phyloP scores from a whole-genome alignment of 805 yeast species.

The Huiozyma sinensis region DNA sequence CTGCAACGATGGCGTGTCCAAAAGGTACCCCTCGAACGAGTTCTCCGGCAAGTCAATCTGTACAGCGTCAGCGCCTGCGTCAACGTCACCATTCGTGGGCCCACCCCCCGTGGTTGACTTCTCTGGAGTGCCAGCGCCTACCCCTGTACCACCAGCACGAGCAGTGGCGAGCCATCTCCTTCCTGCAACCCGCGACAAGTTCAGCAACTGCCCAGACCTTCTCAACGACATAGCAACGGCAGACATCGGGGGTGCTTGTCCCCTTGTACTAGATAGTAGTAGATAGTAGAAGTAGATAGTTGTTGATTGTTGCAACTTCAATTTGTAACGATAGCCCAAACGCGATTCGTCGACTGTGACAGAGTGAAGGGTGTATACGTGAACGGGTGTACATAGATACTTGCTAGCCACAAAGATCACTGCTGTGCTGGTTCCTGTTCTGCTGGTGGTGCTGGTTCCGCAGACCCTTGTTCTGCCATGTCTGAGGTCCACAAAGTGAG shows the following conservation, averaged over 20 bases:
- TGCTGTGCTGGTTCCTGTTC: conserved; percentile 1
- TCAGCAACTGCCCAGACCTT: no score
- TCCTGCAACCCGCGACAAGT: not conserved
- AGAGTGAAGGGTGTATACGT: not conserved
- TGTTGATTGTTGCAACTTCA: not conserved
- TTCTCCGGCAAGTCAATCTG: conserved; percentile 60
- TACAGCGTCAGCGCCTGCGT: conserved; percentile 21
- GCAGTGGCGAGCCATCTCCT: not conserved
- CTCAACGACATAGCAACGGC: no score
- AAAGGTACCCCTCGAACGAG: conserved; percentile 77
- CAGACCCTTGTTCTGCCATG: conserved; percentile 72
- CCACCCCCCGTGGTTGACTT: not conserved
- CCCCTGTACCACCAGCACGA: not conserved
- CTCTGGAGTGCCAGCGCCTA: not conserved
- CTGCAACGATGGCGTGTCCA: conserved; percentile 59
- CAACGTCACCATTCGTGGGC: not conserved
- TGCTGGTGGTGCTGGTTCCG: conserved; percentile 29
- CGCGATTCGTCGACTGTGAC: not conserved
- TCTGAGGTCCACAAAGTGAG: conserved; percentile 96
- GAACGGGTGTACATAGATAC: not conserved
- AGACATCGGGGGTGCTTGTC: no score
- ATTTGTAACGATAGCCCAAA: no score
- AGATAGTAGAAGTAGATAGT: not conserved
- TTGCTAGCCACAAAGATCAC: not conserved
- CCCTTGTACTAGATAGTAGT: no score